Base-by-base conservation (phyloP, 345 rosid species). In the Pistacia integerrima region DNA sequence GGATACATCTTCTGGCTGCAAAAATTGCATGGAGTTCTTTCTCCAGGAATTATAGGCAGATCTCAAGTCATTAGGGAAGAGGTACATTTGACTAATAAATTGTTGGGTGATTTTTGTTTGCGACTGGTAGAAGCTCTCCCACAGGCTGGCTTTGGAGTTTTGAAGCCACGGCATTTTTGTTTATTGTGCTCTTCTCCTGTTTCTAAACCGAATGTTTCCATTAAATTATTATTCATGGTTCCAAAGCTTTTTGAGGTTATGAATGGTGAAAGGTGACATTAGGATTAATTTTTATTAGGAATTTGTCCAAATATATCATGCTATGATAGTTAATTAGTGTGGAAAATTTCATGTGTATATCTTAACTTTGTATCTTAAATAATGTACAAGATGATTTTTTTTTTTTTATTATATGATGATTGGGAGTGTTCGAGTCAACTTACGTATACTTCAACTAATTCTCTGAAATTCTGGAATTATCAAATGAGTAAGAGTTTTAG, bases 161-260 rank as follows among this genome's bases (percentile, higher is more conserved):
- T 52, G 62, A 49, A 74, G 58, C 60, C n/a, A 17, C 61, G 20
- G 2, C 46, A 63, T 11, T 64, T 64, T n/a, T 12, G 76, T 18
- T n/a, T 73, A 41, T 51, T n/a, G 17, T 4, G 35, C 35, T 3
- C 14, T n/a, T 22, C 13, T 33, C 49, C n/a, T 33, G 73, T 35
- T 54, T 17, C 35, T 11, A 22, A 67, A 64, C 16, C 22, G 46
- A 41, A 5, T 41, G 46, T 41, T 6, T 41, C 46, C 46, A 41
- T 41, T 41, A 41, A 41, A 7, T 41, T 41, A 41, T 46, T 2
- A 59, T 60, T 70, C 69, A 65, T 14, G 16, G 44, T 51, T 9
- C 20, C 4, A 55, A 3, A 70, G 70, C 35, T 22, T 25, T 22
- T 22, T 3, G 25, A 48, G 14, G 14, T 28, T 13, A 17, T 28